Percentiles rank a stretch among this genome's conserved stretches.
Evolutionary conservation across 129 eudicot species (phyloP).

Genomic region (Smallanthus sonchifolius): DNA sequence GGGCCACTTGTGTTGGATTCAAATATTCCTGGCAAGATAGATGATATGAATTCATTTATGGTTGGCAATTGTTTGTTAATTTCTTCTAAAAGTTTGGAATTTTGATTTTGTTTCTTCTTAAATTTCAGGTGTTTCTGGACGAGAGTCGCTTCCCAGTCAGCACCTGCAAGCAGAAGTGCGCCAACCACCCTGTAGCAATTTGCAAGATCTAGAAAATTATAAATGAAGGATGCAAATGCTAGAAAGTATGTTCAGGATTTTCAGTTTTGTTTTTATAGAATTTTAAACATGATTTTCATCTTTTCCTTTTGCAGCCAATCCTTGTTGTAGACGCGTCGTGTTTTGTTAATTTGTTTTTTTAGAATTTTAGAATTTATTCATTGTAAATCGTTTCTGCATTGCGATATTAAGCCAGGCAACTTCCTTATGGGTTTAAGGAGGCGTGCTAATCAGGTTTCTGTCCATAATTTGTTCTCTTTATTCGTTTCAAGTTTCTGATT

Average conservation of each 20-base stretch:
- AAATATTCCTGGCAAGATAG: conserved; percentile 43
- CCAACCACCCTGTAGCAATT: conserved; percentile 58
- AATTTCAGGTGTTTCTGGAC: conserved; percentile 47
- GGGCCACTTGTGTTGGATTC: conserved; percentile 49
- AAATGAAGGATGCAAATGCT: conserved; percentile 62
- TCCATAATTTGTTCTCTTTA: background rate
- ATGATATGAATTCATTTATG: conserved; percentile 25
- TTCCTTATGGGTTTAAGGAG: conserved; percentile 99
- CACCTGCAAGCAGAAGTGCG: conserved; percentile 56
- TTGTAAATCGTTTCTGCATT: conserved; percentile 82
- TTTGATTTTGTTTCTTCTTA: background rate
- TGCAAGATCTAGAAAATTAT: conserved; percentile 81
- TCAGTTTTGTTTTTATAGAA: background rate
- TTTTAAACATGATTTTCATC: background rate
- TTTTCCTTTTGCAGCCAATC: conserved; percentile 49
- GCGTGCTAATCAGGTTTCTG: conserved; percentile 87
- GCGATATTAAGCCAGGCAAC: conserved; percentile 96
- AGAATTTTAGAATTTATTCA: conserved; percentile 54
- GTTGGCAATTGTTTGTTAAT: background rate
- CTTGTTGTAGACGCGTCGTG: conserved; percentile 63
- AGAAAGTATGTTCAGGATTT: conserved; percentile 45
- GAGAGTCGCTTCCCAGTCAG: conserved; percentile 56
- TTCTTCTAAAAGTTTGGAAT: background rate
- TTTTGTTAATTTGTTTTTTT: too few relatives aligned
- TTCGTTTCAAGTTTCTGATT: too few relatives aligned